These are phyloP conservation scores for Gonapodya prolifera DNA, from an alignment of 192 early-diverging fungal genomes.

Conservation along the genomic window DNA sequence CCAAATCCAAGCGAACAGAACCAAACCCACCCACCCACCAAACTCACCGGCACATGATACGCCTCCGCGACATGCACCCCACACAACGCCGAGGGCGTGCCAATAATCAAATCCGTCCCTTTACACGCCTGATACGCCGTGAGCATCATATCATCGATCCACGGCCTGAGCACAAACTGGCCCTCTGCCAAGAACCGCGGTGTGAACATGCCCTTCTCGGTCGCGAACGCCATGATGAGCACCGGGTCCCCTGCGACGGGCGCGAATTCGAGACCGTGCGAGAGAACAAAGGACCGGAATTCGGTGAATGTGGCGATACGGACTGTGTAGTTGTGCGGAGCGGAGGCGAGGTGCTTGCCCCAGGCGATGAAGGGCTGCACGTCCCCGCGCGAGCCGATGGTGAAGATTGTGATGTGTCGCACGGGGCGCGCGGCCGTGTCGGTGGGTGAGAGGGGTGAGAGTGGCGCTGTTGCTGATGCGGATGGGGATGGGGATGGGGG, in stretches of 20 bases:
- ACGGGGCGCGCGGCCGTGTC: constrained; percentile 3
- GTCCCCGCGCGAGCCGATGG: constrained; percentile 63
- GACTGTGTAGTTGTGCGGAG: constrained; percentile 49
- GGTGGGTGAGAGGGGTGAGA: background rate
- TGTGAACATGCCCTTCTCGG: constrained; percentile 57
- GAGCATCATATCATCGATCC: constrained; percentile 47
- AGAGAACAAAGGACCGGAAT: constrained; percentile 48
- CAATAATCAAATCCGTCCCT: constrained; percentile 54
- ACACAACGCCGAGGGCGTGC: constrained; percentile 48
- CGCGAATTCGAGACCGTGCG: constrained; percentile 55
- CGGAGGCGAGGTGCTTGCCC: constrained; percentile 43
- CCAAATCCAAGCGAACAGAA: no score
- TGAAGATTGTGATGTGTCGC: constrained; percentile 51
- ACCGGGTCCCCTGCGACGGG: constrained; percentile 49
- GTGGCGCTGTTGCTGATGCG: background rate
- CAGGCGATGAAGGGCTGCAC: constrained; percentile 63
- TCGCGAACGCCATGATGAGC: constrained; percentile 49
- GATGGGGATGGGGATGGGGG: background rate
- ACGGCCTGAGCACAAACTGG: constrained; percentile 25
- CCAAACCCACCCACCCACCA: no score
- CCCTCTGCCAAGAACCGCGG: constrained; percentile 46
- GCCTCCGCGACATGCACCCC: constrained; percentile 59
- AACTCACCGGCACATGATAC: constrained; percentile 7
- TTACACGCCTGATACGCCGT: constrained; percentile 42
- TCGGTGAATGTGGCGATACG: constrained; percentile 57